phyloP scores from a whole-genome alignment of 2,329 filamentous ascomycete species.

The Penicillium sp. region DNA sequence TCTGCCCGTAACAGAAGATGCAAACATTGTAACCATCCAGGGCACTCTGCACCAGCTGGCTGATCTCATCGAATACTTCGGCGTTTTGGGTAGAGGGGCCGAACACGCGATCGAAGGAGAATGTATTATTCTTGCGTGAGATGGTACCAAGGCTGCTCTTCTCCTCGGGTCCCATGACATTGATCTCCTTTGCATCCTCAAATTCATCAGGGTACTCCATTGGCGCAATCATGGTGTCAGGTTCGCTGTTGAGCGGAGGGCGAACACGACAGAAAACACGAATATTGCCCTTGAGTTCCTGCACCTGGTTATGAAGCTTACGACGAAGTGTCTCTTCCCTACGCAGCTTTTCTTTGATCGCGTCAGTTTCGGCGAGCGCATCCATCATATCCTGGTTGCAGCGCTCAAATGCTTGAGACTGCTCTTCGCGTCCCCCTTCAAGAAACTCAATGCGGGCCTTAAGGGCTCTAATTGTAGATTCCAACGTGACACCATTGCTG shows the following conservation, averaged over 20 bases:
- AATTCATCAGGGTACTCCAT: slow-evolving; percentile 77
- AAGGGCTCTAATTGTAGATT: slow-evolving; percentile 72
- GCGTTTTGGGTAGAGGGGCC: slow-evolving; percentile 72
- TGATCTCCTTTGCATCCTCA: slow-evolving; percentile 83
- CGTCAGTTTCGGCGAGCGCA: slow-evolving; percentile 67
- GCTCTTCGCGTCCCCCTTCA: slow-evolving; percentile 84
- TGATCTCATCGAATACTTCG: slow-evolving; percentile 93
- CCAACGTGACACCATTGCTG: slow-evolving; percentile 64
- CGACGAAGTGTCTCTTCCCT: slow-evolving; percentile 87
- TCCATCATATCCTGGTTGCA: slow-evolving; percentile 80
- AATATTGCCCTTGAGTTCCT: slow-evolving; percentile 97
- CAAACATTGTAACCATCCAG: slow-evolving; percentile 98
- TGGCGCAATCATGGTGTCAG: slow-evolving; percentile 62
- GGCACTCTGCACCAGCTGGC: slow-evolving; percentile 92
- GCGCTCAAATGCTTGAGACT: slow-evolving; percentile 79
- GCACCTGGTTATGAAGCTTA: slow-evolving; percentile 94
- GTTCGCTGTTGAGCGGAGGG: slow-evolving; percentile 63
- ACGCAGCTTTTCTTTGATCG: slow-evolving; percentile 76
- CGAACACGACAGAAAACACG: slow-evolving; percentile 96
- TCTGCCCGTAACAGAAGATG: slow-evolving; percentile 98
- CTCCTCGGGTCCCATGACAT: slow-evolving; percentile 78
- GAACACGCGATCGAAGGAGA: slow-evolving; percentile 93
- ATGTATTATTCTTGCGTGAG: slow-evolving; percentile 75
- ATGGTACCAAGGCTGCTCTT: slow-evolving; percentile 75
- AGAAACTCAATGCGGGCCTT: slow-evolving; percentile 83